Evolutionary conservation across 441 rosid species (phyloP), one percentile per base, ranked within the genome.

Genomic region (Mallotus repandus): DNA sequence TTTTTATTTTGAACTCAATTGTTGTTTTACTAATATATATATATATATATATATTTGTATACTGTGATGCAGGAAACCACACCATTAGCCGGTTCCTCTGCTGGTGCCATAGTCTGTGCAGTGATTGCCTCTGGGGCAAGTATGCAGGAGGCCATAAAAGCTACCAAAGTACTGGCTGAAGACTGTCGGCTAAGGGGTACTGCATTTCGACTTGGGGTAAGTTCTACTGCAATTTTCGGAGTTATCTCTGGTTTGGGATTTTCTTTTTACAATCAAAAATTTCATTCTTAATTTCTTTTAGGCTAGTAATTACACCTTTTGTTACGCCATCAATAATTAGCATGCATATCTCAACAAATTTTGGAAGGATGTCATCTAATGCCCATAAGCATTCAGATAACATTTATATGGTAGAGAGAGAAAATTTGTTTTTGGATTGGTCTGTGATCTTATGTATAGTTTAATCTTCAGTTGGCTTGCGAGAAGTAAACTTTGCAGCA

Each of bases 141-240:
- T 64, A 95, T 90, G 98, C 80, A 70, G 19, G 96, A 90, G 63
- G 98, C 93, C 49, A 75, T 95, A 76, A 59, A 75, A 56, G 92
- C 87, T 74, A 91, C 97, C 63, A 93, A 95, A 82, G 43, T 68
- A 69, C 83, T 95, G 69, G 97, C 96, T 64, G 86, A 88, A 62
- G 84, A 95, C 79, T 93, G 96, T 78, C 88, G 97, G 52, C 84
- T 78, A 49, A 93, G 78, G 69, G 99, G 99, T 75, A 95, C 97
- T 77, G 96, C 97, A 60, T 95, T 95, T 75, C 91, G 98, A 73
- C 96, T 95, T 49, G 98, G 99, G 92, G 99, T 95, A 84, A 75
- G 82, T 68, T 71, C 41, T 52, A n/a, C 59, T 59, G 50, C 48
- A 68, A 18, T 67, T n/a, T 48, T 0, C 35, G 16, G 7, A 13